phyloP scores from a whole-genome alignment of 306 rosid species.

The Mimosa pudica region DNA sequence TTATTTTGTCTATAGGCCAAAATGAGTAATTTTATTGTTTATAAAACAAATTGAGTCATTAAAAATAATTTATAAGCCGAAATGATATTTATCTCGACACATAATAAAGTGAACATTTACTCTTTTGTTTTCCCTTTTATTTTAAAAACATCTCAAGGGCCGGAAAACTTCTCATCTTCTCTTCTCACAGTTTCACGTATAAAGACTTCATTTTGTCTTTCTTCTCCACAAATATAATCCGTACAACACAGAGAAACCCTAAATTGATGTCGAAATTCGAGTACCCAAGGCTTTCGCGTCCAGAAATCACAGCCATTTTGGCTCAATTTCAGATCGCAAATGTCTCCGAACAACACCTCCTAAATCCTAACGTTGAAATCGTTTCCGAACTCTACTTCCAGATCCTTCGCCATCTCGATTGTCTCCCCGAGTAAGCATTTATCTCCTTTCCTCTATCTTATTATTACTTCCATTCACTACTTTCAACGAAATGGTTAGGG shows the following conservation, averaged over 20 bases:
- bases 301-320: constrained; percentile 48
- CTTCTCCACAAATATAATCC: background rate
- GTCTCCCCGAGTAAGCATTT: constrained; percentile 46
- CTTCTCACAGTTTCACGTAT: background rate
- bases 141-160: background rate
- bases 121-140: too few relatives aligned
- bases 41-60: too few relatives aligned
- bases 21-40: too few relatives aligned
- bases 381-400: constrained; percentile 62
- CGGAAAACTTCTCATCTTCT: background rate
- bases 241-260: background rate
- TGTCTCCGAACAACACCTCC: constrained; percentile 61
- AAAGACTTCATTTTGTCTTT: background rate
- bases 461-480: background rate
- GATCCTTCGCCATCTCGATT: constrained; percentile 56
- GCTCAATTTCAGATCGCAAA: constrained; percentile 52
- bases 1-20: too few relatives aligned
- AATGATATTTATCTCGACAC: too few relatives aligned
- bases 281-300: constrained; percentile 57
- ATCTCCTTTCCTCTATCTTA: background rate
- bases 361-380: constrained; percentile 52
- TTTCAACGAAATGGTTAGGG: background rate
- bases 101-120: too few relatives aligned
- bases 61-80: too few relatives aligned
- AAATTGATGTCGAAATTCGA: constrained; percentile 63